Conservation (phyloP, 1,284 basidiomycete genomes). For the Fistulinella cinereoalba region DNA sequence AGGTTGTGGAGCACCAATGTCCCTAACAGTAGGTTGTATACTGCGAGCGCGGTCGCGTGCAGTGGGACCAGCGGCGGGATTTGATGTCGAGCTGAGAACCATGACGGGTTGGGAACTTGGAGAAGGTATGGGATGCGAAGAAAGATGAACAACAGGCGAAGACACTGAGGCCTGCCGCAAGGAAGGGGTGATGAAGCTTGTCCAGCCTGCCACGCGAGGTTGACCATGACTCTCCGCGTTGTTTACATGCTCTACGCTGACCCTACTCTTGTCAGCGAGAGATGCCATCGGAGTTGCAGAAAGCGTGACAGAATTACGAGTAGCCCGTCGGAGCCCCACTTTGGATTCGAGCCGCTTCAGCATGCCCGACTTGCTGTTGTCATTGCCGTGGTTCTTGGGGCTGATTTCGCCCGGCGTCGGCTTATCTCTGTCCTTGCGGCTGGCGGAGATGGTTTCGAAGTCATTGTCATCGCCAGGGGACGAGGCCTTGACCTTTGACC, state of each 20-base stretch:
- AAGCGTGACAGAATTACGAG: conserved; percentile 43
- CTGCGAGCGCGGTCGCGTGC: conserved; percentile 42
- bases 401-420: conserved; percentile 33
- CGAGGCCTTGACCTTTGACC: conserved; percentile 39
- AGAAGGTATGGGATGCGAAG: conserved; percentile 50
- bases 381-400: conserved; percentile 27
- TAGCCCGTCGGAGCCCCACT: conserved; percentile 51
- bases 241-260: conserved; percentile 35
- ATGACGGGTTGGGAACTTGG: conserved; percentile 51
- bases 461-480: conserved; percentile 39
- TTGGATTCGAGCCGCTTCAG: conserved; percentile 45
- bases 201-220: conserved; percentile 49
- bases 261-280: conserved; percentile 29
- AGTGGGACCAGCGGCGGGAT: conserved; percentile 42
- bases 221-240: conserved; percentile 37
- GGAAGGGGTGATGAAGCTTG: conserved; percentile 60
- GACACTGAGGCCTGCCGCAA: conserved; percentile 67
- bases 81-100: conserved; percentile 45
- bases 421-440: conserved; percentile 45
- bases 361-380: conserved; percentile 38
- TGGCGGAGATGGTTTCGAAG: conserved; percentile 43
- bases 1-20: conserved; percentile 44
- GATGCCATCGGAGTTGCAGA: conserved; percentile 41
- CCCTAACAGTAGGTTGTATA: conserved; percentile 38
- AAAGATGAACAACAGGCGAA: conserved; percentile 63